A percentile compares a stretch with the other conserved stretches of the same genome.
phyloP scores from a whole-genome alignment of 2,329 filamentous ascomycete species.

The Phoma herbarum region DNA sequence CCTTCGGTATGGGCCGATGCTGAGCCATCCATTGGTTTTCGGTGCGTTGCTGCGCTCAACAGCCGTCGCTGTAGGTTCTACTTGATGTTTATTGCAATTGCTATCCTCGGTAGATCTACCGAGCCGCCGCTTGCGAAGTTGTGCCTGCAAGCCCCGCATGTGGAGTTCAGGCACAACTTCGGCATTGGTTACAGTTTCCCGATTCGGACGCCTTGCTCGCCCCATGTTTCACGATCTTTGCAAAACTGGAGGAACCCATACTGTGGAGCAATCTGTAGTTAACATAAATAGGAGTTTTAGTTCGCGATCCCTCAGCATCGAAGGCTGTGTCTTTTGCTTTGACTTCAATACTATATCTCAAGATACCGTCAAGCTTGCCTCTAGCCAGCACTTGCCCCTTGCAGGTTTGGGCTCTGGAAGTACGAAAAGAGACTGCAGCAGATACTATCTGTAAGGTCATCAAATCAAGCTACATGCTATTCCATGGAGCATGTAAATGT shows the following conservation, averaged over 20 bases:
- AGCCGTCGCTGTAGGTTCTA: neutral
- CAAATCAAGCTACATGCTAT: neutral
- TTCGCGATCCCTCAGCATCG: neutral
- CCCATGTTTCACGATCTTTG: too few relatives aligned
- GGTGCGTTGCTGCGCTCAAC: neutral
- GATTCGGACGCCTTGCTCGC: neutral
- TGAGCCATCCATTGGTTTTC: neutral
- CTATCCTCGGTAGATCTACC: conserved; percentile 31
- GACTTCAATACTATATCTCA: neutral
- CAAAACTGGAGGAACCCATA: neutral
- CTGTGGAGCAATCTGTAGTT: neutral
- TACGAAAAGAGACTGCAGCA: neutral
- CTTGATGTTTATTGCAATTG: neutral
- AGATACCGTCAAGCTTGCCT: neutral
- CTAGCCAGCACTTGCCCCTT: neutral
- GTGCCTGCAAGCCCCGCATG: conserved; percentile 3
- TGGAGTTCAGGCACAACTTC: conserved; percentile 18
- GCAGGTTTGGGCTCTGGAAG: neutral
- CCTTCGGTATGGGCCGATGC: neutral
- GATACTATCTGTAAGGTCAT: neutral
- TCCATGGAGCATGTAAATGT: neutral
- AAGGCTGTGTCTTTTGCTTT: neutral
- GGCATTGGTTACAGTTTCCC: neutral
- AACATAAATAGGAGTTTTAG: neutral
- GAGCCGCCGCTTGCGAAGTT: conserved; percentile 16